Evolutionary conservation across 2,329 filamentous ascomycete genomes (phyloP).

Genomic region (Stenocarpella maydis): DNA sequence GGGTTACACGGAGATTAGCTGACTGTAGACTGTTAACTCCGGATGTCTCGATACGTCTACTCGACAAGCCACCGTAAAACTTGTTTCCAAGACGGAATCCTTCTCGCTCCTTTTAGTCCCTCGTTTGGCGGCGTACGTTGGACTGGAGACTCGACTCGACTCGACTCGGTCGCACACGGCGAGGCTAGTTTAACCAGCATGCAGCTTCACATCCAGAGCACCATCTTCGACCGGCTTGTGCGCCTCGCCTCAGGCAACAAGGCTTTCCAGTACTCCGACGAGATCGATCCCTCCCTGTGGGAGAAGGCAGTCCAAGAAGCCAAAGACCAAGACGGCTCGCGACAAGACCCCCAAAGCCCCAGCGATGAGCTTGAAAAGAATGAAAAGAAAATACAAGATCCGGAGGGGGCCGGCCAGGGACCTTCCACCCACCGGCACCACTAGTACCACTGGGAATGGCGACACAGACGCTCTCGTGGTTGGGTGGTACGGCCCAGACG

Average conservation of each 20-base stretch:
- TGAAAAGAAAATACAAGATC: fast-evolving
- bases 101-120: too few relatives aligned
- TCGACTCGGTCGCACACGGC: too few relatives aligned
- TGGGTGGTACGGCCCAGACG: constrained; percentile 12
- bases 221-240: not conserved
- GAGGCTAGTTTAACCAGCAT: not conserved
- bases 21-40: too few relatives aligned
- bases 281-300: not conserved
- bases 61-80: too few relatives aligned
- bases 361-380: not conserved
- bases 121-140: too few relatives aligned
- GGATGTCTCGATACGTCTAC: too few relatives aligned
- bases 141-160: too few relatives aligned
- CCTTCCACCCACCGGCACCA: too few relatives aligned
- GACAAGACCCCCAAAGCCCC: not conserved
- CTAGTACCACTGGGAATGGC: too few relatives aligned
- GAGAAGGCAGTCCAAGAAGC: not conserved
- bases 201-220: not conserved
- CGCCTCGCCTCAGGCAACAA: not conserved
- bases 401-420: not conserved
- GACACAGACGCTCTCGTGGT: not conserved
- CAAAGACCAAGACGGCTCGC: too few relatives aligned
- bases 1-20: too few relatives aligned
- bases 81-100: too few relatives aligned
- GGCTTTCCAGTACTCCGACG: not conserved